Conservation (phyloP, 148 eudicot genomes). For the Talinum fruticosum region DNA sequence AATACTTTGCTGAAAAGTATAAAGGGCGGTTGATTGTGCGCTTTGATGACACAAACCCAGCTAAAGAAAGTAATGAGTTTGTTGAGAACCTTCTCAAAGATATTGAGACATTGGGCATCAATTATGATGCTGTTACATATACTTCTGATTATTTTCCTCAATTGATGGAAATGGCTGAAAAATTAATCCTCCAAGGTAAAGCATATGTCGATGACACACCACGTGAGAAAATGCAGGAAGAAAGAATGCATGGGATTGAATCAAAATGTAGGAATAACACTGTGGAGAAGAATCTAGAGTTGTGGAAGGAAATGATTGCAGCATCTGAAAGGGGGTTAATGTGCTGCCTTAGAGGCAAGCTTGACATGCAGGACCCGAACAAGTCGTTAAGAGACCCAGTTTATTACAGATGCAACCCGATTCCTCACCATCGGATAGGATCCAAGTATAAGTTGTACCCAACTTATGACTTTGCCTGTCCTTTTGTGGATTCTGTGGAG, state of each 20-base stretch:
- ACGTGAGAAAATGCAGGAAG: conserved; percentile 89
- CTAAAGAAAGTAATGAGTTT: conserved; percentile 95
- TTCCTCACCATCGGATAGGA: conserved; percentile 87
- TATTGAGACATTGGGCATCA: conserved; percentile 77
- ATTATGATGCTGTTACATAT: conserved; percentile 62
- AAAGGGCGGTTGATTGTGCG: conserved; percentile 76
- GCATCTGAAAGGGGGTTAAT: conserved; percentile 83
- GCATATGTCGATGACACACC: conserved; percentile 98
- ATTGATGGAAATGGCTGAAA: conserved; percentile 91
- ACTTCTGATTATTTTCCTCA: conserved; percentile 87
- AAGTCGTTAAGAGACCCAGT: conserved; percentile 91
- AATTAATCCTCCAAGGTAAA: conserved; percentile 67
- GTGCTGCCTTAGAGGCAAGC: conserved; percentile 90
- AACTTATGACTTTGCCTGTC: conserved; percentile 97
- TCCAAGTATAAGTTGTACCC: conserved; percentile 86
- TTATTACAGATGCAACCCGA: conserved; percentile 89
- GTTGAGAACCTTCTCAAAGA: conserved; percentile 85
- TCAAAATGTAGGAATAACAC: conserved; percentile 63
- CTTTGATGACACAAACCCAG: conserved; percentile 95
- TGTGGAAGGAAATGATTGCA: conserved; percentile 93
- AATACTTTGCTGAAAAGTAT: conserved; percentile 84
- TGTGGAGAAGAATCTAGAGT: conserved; percentile 56
- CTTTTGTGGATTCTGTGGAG: conserved; percentile 88
- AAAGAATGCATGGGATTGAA: conserved; percentile 95
- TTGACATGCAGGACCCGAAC: conserved; percentile 97